Conservation (phyloP, 1,284 basidiomycete species). For the Bondarzewia mesenterica region DNA sequence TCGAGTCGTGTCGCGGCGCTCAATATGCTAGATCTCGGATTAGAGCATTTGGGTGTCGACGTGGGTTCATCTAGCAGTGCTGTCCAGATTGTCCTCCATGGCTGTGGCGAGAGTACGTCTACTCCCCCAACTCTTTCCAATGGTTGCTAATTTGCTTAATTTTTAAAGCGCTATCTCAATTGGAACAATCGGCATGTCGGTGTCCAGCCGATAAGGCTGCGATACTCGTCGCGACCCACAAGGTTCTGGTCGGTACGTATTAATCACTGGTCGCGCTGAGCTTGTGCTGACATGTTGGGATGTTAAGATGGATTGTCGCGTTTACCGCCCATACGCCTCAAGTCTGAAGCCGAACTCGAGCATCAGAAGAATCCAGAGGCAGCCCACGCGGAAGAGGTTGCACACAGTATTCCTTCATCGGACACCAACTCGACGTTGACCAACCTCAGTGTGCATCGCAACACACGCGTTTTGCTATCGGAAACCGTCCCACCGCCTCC, state of each 20-base stretch:
- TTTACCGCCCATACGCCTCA: conserved; percentile 57
- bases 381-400: conserved; percentile 4
- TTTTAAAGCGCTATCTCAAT: conserved; percentile 54
- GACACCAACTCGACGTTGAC: conserved; percentile 7
- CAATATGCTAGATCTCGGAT: conserved; percentile 79
- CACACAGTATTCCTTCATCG: background rate
- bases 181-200: conserved; percentile 48
- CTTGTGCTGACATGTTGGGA: background rate
- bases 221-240: conserved; percentile 77
- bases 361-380: conserved; percentile 29
- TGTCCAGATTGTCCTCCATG: conserved; percentile 57
- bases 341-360: conserved; percentile 43
- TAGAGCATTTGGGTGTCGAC: conserved; percentile 83
- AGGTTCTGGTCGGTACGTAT: conserved; percentile 66
- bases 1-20: conserved; percentile 84
- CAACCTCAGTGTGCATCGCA: background rate
- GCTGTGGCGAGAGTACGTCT: conserved; percentile 70
- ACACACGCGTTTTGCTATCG: conserved; percentile 10
- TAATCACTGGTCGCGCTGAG: background rate
- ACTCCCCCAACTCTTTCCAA: background rate
- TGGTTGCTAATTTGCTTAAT: conserved; percentile 8
- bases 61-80: conserved; percentile 45
- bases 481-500: conserved; percentile 13
- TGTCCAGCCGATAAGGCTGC: conserved; percentile 76
- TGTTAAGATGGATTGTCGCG: conserved; percentile 56